A percentile compares a stretch with the other conserved stretches of the same genome.
Conservation (phyloP, 176 grass and related monocot genomes). For the Carex cristatella region DNA sequence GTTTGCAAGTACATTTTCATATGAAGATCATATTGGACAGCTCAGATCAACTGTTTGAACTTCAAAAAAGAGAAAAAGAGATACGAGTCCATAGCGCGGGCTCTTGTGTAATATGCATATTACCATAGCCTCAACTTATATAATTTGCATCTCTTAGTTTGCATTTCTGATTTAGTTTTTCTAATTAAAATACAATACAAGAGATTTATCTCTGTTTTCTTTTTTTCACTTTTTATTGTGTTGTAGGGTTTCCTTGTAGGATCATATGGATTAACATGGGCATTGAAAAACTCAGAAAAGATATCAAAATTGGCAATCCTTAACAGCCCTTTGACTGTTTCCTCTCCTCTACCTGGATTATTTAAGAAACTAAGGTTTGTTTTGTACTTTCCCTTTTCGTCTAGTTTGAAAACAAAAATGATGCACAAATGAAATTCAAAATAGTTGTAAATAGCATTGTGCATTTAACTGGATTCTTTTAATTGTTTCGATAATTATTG, state of each 20-base stretch:
- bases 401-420: slow-evolving; percentile 8
- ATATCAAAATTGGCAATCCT: slow-evolving; percentile 75
- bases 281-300: slow-evolving; percentile 73
- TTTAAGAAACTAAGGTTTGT: slow-evolving; percentile 78
- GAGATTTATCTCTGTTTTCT: not conserved
- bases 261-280: slow-evolving; percentile 97
- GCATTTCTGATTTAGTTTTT: not conserved
- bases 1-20: too few relatives aligned
- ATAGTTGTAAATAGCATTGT: not conserved
- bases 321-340: slow-evolving; percentile 80
- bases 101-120: too few relatives aligned
- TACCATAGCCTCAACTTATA: too few relatives aligned
- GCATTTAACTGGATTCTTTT: not conserved
- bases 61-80: too few relatives aligned
- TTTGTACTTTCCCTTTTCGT: slow-evolving; percentile 3
- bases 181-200: not conserved
- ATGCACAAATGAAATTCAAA: not conserved
- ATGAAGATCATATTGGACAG: too few relatives aligned
- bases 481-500: not conserved
- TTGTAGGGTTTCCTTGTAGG: slow-evolving; percentile 87
- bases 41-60: too few relatives aligned
- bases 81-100: too few relatives aligned
- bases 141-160: not conserved
- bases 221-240: not conserved
- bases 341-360: slow-evolving; percentile 78